A percentile compares a stretch with the other conserved stretches of the same genome.
Evolutionary conservation across 306 rosid genomes (phyloP).

Genomic region (Pueraria montana): DNA sequence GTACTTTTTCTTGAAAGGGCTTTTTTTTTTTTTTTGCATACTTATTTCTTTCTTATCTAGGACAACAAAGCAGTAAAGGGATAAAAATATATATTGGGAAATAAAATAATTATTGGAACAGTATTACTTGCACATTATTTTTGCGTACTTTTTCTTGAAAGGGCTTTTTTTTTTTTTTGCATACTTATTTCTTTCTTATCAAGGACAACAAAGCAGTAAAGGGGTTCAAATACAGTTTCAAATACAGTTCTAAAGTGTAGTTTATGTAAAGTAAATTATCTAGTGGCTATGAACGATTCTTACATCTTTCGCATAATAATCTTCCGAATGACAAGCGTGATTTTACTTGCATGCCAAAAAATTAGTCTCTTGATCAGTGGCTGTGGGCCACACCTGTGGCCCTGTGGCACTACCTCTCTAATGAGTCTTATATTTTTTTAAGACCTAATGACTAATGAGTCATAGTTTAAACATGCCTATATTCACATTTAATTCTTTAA

Average conservation of each 20-base stretch:
- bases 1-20: neutral
- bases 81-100: neutral
- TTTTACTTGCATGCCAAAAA: neutral
- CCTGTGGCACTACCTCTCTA: too few species aligned
- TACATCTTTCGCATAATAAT: neutral
- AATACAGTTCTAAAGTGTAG: neutral
- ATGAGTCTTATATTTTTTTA: too few species aligned
- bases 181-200: neutral
- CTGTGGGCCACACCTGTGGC: too few species aligned
- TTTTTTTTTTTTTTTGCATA: neutral
- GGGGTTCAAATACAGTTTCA: too few species aligned
- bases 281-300: conserved; percentile 1
- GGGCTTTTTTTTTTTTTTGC: neutral
- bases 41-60: neutral
- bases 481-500: neutral
- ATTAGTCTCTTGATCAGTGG: neutral
- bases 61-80: neutral
- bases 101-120: neutral
- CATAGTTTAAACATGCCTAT: neutral
- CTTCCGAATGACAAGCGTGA: neutral
- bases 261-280: neutral
- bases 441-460: neutral
- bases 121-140: neutral
- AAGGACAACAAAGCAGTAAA: neutral
- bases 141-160: neutral